Conservation (phyloP, 1,139 yeast species). For the Diutina scorzettiae region DNA sequence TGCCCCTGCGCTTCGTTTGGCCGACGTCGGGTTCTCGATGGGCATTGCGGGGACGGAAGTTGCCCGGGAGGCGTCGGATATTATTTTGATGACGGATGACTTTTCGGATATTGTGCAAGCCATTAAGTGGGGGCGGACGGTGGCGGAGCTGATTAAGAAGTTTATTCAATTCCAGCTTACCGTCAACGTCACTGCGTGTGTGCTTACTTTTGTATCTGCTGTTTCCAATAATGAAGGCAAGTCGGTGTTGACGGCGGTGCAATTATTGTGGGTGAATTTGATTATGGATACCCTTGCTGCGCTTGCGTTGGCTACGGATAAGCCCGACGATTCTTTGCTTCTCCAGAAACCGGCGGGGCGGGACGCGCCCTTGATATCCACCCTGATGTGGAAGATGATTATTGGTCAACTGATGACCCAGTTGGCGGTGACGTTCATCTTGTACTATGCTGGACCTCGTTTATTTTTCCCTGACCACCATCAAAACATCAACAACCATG, state of each 20-base stretch:
- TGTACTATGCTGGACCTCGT: constrained; percentile 66
- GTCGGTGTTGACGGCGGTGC: constrained; percentile 93
- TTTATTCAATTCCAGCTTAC: constrained; percentile 94
- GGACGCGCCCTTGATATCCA: constrained; percentile 65
- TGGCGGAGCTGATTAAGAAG: constrained; percentile 85
- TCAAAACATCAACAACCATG: constrained; percentile 24
- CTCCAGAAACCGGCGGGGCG: constrained; percentile 82
- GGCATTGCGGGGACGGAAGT: constrained; percentile 92
- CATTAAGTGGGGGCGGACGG: constrained; percentile 99
- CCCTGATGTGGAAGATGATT: constrained; percentile 98
- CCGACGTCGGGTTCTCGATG: constrained; percentile 92
- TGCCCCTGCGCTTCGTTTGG: constrained; percentile 87
- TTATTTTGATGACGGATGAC: constrained; percentile 89
- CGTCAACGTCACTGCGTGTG: constrained; percentile 90
- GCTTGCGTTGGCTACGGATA: constrained; percentile 93
- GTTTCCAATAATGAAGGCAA: constrained; percentile 68
- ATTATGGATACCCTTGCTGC: constrained; percentile 99
- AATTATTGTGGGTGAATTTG: constrained; percentile 90
- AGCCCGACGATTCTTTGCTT: constrained; percentile 74
- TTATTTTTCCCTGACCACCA: constrained; percentile 38
- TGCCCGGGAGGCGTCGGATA: constrained; percentile 92
- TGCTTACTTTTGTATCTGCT: constrained; percentile 86
- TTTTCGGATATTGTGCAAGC: constrained; percentile 93
- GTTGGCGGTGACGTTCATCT: constrained; percentile 59
- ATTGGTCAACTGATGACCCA: constrained; percentile 76